phyloP scores from a whole-genome alignment of 192 early-diverging fungal species.

The Coemansia brasiliensis region DNA sequence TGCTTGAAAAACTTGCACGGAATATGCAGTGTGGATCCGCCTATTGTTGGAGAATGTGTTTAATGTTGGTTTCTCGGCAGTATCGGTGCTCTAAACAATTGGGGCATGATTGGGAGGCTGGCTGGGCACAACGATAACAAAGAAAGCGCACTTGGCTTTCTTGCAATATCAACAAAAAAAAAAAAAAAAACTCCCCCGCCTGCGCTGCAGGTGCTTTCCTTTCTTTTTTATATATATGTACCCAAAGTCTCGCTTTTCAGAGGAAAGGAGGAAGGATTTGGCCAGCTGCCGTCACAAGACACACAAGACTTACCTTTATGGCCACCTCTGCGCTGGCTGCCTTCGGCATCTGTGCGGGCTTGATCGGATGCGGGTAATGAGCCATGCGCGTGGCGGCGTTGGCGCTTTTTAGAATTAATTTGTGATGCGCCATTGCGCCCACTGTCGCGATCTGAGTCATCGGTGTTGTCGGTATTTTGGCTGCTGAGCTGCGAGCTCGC shows the following conservation, averaged over 20 bases:
- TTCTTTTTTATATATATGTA: too few species aligned
- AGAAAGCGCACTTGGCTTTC: not conserved
- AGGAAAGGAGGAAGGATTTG: not conserved
- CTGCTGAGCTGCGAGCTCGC: not conserved
- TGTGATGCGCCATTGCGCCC: constrained; percentile 5
- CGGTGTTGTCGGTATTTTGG: constrained; percentile 15
- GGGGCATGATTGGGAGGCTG: too few species aligned
- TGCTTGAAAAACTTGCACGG: constrained; percentile 82
- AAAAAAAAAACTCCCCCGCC: too few species aligned
- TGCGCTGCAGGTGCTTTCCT: too few species aligned
- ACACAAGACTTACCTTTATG: constrained; percentile 10
- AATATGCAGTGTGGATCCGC: constrained; percentile 60
- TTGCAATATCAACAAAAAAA: not conserved
- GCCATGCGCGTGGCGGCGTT: constrained; percentile 12
- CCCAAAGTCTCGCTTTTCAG: too few species aligned
- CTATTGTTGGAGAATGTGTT: constrained; percentile 16
- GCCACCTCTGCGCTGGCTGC: constrained; percentile 7
- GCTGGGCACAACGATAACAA: not conserved
- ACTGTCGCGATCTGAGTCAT: constrained; percentile 14
- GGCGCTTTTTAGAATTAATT: not conserved
- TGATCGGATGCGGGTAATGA: constrained; percentile 1
- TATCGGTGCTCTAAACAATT: not conserved
- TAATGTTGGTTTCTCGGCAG: constrained; percentile 5
- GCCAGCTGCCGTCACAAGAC: too few species aligned
- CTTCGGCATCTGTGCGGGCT: constrained; percentile 9